Percentiles rank a stretch among this genome's conserved stretches.
These are phyloP conservation scores for Rhazya stricta DNA, from an alignment of 257 asterid species.

Conservation along the genomic window DNA sequence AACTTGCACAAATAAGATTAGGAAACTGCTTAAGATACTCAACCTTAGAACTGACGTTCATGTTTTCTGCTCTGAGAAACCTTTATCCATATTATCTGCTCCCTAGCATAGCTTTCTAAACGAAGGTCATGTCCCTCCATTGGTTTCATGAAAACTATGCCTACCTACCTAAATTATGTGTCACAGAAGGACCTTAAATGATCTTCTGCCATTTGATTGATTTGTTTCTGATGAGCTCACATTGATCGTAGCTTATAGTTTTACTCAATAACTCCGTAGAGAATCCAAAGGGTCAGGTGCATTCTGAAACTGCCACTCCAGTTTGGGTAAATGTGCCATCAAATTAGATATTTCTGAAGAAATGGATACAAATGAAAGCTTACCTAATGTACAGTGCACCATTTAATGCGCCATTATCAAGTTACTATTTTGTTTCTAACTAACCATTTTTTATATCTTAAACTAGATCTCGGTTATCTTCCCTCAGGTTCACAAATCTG, in stretches of 20 bases:
- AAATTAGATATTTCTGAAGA: not conserved
- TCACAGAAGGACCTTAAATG: not conserved
- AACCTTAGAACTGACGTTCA: not conserved
- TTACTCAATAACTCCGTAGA: not conserved
- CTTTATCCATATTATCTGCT: not conserved
- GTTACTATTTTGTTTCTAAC: not conserved
- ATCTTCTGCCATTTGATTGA: not conserved
- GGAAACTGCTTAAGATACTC: not conserved
- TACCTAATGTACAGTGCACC: not conserved
- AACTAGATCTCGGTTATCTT: constrained; percentile 5
- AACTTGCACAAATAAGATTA: not conserved
- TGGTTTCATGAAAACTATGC: not conserved
- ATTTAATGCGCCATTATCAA: not conserved
- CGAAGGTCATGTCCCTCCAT: not conserved
- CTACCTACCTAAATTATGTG: not conserved
- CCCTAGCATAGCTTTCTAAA: not conserved
- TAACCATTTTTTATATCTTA: not conserved
- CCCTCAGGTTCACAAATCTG: constrained; percentile 74
- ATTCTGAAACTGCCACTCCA: not conserved
- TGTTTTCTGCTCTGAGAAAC: not conserved
- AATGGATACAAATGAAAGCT: too few relatives aligned
- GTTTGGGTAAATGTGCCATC: not conserved
- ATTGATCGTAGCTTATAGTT: not conserved
- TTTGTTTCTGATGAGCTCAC: not conserved
- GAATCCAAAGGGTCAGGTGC: not conserved